Percentiles rank a stretch among this genome's conserved stretches.
Evolutionary conservation across 2,329 filamentous ascomycete species (phyloP).

Genomic region (Penicillium sp.): DNA sequence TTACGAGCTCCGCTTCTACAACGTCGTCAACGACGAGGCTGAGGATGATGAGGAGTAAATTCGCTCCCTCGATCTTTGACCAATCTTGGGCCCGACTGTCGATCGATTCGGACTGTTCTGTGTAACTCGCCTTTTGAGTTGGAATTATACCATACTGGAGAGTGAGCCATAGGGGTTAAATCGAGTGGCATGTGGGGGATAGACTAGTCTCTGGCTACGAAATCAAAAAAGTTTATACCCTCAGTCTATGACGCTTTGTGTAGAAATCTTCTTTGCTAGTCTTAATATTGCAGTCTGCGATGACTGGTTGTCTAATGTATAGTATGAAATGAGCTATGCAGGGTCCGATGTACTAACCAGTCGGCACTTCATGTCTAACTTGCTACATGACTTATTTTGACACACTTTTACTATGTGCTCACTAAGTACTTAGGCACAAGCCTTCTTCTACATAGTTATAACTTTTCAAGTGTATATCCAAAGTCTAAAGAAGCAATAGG

Average conservation of each 20-base stretch:
- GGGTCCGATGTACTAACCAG: too few species aligned
- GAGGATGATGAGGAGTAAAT: conserved; percentile 98
- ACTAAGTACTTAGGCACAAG: too few species aligned
- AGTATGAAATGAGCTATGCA: too few species aligned
- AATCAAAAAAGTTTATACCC: conserved; percentile 26
- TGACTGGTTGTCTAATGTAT: too few species aligned
- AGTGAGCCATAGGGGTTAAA: conserved; percentile 14
- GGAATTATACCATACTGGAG: conserved; percentile 9
- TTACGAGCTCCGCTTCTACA: conserved; percentile 99
- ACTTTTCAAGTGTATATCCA: too few species aligned
- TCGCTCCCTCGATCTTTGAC: conserved; percentile 16
- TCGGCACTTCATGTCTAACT: too few species aligned
- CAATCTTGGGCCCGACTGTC: conserved; percentile 9
- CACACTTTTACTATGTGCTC: too few species aligned
- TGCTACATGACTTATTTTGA: too few species aligned
- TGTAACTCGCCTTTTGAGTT: conserved; percentile 11
- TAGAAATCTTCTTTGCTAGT: not conserved
- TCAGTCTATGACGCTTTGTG: conserved; percentile 1
- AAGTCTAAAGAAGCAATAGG: too few species aligned
- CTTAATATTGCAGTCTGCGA: not conserved
- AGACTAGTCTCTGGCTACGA: conserved; percentile 22
- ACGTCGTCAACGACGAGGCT: conserved; percentile 96
- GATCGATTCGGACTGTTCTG: conserved; percentile 13
- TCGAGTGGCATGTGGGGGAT: conserved; percentile 15
- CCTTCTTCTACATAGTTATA: too few species aligned